Conservation (phyloP, 2,329 filamentous ascomycete genomes). For the Neonectria magnoliae region DNA sequence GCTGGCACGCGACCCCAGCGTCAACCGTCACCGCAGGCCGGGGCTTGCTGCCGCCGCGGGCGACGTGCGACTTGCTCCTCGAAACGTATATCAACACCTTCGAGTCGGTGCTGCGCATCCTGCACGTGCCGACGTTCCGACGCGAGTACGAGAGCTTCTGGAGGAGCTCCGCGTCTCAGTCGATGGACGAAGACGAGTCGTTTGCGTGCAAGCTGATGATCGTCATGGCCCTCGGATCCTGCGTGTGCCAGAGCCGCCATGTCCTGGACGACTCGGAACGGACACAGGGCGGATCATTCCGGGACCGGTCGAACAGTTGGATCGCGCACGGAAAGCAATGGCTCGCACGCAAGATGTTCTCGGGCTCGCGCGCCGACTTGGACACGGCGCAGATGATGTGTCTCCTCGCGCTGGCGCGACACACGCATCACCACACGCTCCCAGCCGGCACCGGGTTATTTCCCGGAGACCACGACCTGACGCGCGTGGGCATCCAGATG, state of each 20-base stretch:
- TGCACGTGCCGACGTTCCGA: slow-evolving; percentile 63
- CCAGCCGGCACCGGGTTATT: slow-evolving; percentile 9
- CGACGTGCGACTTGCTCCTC: slow-evolving; percentile 54
- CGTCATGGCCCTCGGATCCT: slow-evolving; percentile 62
- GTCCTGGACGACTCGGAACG: slow-evolving; percentile 8
- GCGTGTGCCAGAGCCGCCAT: slow-evolving; percentile 10
- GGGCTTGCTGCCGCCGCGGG: slow-evolving; percentile 32
- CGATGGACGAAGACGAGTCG: slow-evolving; percentile 47
- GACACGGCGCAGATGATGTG: slow-evolving; percentile 44
- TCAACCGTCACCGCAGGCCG: slow-evolving; percentile 1
- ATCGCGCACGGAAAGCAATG: slow-evolving; percentile 37
- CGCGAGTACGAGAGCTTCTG: slow-evolving; percentile 58
- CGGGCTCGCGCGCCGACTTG: slow-evolving; percentile 9
- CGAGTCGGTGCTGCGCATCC: slow-evolving; percentile 61
- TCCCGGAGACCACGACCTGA: slow-evolving; percentile 23
- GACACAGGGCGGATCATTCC: slow-evolving; percentile 36
- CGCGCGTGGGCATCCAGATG: slow-evolving; percentile 59
- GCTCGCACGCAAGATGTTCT: slow-evolving; percentile 24
- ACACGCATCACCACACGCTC: slow-evolving; percentile 27
- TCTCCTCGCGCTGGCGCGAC: slow-evolving; percentile 42
- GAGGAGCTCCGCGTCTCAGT: slow-evolving; percentile 43
- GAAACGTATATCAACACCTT: slow-evolving; percentile 60
- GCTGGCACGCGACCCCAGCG: slow-evolving; percentile 1
- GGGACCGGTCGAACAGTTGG: slow-evolving; percentile 32
- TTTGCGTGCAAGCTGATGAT: slow-evolving; percentile 59